phyloP scores from a whole-genome alignment of 257 asterid species.

The Solanum piurae region DNA sequence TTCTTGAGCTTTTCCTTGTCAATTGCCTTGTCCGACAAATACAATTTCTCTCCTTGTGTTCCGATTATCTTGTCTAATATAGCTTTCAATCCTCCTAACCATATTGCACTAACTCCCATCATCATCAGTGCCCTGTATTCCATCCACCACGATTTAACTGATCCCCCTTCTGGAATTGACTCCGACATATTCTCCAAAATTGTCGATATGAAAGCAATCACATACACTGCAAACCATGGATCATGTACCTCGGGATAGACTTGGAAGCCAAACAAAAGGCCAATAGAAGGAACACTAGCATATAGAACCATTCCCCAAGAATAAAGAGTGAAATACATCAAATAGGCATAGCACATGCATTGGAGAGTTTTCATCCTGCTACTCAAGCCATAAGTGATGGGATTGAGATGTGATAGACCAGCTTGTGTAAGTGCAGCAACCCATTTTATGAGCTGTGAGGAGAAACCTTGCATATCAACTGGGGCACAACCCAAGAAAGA shows the following conservation, averaged over 20 bases:
- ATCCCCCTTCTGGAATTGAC: neutral
- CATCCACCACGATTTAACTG: neutral
- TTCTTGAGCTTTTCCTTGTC: neutral
- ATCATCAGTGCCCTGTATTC: neutral
- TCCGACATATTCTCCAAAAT: neutral
- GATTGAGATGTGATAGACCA: slow-evolving; percentile 2
- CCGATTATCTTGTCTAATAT: neutral
- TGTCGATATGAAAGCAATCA: neutral
- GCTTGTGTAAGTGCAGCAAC: slow-evolving; percentile 1
- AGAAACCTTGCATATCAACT: neutral
- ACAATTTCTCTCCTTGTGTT: neutral
- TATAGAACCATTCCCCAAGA: slow-evolving; percentile 1
- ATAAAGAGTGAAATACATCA: neutral
- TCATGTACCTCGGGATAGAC: neutral
- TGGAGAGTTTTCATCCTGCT: neutral
- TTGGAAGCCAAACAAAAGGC: neutral
- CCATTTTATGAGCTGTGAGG: neutral
- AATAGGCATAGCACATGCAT: slow-evolving; percentile 2
- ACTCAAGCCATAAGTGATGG: neutral
- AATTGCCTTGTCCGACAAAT: neutral
- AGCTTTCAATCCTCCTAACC: neutral
- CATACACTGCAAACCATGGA: neutral
- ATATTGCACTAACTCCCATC: slow-evolving; percentile 2
- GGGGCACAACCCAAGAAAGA: slow-evolving; percentile 6
- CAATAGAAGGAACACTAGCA: neutral